Conservation (phyloP, 148 eudicot species). For the Spergularia marina region DNA sequence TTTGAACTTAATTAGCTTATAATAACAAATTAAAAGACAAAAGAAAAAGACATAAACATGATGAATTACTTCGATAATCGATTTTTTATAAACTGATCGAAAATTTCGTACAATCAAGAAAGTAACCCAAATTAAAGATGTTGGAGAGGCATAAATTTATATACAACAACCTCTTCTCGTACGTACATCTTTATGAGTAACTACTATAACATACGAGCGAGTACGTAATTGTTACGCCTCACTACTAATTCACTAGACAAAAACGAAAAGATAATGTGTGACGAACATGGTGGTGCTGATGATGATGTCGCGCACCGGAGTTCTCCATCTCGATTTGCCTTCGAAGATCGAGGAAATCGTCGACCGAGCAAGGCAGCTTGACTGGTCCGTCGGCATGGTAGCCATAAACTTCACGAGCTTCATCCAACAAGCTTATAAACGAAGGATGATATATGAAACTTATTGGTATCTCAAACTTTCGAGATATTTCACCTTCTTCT, state of each 20-base stretch:
- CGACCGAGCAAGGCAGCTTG: conserved; percentile 47
- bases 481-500: conserved; percentile 19
- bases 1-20: no score
- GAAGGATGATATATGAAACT: conserved; percentile 46
- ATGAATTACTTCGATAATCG: no score
- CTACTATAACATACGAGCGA: no score
- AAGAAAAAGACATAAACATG: no score
- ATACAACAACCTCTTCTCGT: conserved; percentile 18
- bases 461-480: conserved; percentile 47
- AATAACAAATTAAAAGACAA: no score
- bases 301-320: background rate
- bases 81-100: no score
- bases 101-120: no score
- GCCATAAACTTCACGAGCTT: conserved; percentile 50
- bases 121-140: conserved; percentile 8
- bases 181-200: background rate
- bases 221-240: background rate
- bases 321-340: conserved; percentile 42
- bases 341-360: conserved; percentile 44
- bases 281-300: conserved; percentile 20
- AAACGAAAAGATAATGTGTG: conserved; percentile 36
- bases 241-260: conserved; percentile 17
- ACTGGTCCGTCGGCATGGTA: conserved; percentile 48
- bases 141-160: conserved; percentile 25
- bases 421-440: conserved; percentile 35